These are phyloP conservation scores for Coccomyxa sp. DNA, from an alignment of 139 green algal genomes.

Conservation along the genomic window DNA sequence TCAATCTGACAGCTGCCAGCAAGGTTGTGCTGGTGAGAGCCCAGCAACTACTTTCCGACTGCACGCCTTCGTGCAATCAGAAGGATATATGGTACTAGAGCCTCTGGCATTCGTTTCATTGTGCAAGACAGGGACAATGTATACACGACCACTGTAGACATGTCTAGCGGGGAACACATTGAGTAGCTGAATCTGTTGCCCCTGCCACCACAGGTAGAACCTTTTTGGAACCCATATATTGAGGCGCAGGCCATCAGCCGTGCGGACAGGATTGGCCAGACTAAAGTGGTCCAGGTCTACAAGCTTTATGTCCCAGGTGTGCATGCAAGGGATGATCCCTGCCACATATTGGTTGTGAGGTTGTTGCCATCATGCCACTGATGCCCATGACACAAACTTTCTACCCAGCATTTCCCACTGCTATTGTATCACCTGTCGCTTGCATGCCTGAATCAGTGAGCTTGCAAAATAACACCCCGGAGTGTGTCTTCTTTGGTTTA, in stretches of 20 bases:
- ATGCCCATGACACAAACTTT: not conserved
- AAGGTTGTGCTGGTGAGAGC: not conserved
- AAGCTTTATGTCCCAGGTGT: not conserved
- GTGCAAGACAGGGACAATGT: not conserved
- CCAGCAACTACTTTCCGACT: not conserved
- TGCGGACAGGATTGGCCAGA: constrained; percentile 96
- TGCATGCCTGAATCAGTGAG: not conserved
- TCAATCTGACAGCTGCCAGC: not conserved
- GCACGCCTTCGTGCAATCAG: not conserved
- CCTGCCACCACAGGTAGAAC: not conserved
- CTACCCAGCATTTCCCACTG: not conserved
- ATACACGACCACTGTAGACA: not conserved
- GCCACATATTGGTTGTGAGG: not conserved
- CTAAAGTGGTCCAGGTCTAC: constrained; percentile 97
- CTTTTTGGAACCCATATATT: not conserved
- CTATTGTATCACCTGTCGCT: not conserved
- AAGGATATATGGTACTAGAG: not conserved
- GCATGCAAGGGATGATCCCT: not conserved
- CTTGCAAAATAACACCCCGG: not conserved
- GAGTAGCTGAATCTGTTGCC: not conserved
- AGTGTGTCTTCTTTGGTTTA: not conserved
- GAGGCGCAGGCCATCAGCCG: constrained; percentile 90
- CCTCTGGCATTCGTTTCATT: not conserved
- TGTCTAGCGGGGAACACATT: not conserved
- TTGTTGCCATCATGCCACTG: not conserved